Conservation (phyloP, 2,329 filamentous ascomycete genomes). For the Fusarium tjaetaba region DNA sequence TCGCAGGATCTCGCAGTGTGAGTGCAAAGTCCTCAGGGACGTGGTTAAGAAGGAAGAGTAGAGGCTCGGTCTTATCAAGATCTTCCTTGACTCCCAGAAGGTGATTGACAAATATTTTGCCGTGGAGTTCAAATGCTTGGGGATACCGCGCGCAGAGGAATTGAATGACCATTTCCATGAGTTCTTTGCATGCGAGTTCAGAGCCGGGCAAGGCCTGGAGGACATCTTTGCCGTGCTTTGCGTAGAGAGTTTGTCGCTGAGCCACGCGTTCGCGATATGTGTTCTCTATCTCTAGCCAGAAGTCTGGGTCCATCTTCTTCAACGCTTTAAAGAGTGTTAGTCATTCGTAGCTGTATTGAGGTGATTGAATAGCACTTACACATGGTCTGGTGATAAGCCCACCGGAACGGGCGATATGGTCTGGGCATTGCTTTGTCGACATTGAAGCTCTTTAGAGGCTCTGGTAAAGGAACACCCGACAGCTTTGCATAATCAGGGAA, state of each 20-base stretch:
- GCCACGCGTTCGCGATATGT: constrained; percentile 74
- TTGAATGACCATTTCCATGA: constrained; percentile 87
- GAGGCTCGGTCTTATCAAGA: constrained; percentile 69
- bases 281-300: constrained; percentile 88
- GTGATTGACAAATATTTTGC: constrained; percentile 70
- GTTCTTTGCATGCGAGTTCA: constrained; percentile 82
- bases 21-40: constrained; percentile 87
- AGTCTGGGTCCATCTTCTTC: constrained; percentile 81
- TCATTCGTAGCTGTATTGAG: not conserved
- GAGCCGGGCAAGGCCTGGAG: constrained; percentile 77
- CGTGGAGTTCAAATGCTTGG: constrained; percentile 73
- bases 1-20: constrained; percentile 74
- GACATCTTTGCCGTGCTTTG: constrained; percentile 69
- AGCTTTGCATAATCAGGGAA: constrained; percentile 83
- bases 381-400: constrained; percentile 92
- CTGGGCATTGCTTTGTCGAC: constrained; percentile 74
- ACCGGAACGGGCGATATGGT: constrained; percentile 83
- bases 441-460: constrained; percentile 71
- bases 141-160: constrained; percentile 84
- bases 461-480: constrained; percentile 77
- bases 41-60: constrained; percentile 78
- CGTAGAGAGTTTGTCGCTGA: constrained; percentile 73
- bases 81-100: constrained; percentile 72
- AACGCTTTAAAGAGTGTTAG: constrained; percentile 66
- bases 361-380: constrained; percentile 59